Conservation (phyloP, 1,284 basidiomycete genomes). For the Ceratobasidium papillatum region DNA sequence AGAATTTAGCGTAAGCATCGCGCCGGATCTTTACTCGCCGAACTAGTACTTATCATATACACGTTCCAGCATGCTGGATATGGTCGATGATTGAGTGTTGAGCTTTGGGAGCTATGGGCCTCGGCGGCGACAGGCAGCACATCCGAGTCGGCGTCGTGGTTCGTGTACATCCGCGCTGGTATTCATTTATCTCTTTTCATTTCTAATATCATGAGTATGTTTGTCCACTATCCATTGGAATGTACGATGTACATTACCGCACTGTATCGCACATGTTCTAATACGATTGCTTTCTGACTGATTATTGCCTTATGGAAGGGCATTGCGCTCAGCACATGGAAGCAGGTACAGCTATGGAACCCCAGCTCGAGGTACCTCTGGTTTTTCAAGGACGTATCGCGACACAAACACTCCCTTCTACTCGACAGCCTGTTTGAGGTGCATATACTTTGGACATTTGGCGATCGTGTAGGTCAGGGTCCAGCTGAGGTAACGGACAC, state of each 20-base stretch:
- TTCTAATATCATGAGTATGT: not conserved
- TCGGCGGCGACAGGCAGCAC: slow-evolving; percentile 30
- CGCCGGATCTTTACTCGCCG: not conserved
- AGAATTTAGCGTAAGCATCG: slow-evolving; percentile 24
- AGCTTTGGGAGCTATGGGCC: slow-evolving; percentile 3
- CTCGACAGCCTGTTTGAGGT: not conserved
- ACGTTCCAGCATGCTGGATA: slow-evolving; percentile 20
- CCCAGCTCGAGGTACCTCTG: not conserved
- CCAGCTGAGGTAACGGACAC: slow-evolving; percentile 38
- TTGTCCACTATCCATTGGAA: not conserved
- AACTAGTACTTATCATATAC: slow-evolving; percentile 21
- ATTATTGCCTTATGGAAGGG: not conserved
- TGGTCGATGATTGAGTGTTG: slow-evolving; percentile 14
- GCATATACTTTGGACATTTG: not conserved
- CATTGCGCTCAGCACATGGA: not conserved
- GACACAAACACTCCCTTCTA: not conserved
- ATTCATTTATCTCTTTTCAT: slow-evolving; percentile 14
- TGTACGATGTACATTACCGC: slow-evolving; percentile 11
- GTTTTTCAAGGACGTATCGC: not conserved
- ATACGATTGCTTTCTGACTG: not conserved
- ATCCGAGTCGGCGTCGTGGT: slow-evolving; percentile 34
- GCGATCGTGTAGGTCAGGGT: slow-evolving; percentile 25
- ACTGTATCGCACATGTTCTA: not conserved
- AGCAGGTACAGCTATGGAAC: not conserved
- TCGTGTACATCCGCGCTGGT: slow-evolving; percentile 15